phyloP scores from a whole-genome alignment of 305 asterid species.

The Withania somnifera region DNA sequence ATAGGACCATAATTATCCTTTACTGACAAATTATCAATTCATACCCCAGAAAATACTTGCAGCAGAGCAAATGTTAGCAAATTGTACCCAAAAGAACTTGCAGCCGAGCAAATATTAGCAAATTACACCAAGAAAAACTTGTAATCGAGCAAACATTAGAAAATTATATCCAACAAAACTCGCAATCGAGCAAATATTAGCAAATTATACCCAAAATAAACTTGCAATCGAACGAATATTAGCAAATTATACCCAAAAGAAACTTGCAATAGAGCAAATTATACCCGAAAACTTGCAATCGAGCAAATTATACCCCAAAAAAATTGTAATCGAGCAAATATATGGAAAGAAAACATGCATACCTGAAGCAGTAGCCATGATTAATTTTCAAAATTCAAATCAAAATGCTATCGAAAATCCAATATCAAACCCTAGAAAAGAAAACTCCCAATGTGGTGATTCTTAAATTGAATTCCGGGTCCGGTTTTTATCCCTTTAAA shows the following conservation, averaged over 20 bases:
- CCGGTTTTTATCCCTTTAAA: background rate
- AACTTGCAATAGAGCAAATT: background rate
- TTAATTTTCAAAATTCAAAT: background rate
- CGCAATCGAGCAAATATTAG: background rate
- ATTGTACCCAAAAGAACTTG: background rate
- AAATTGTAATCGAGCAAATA: background rate
- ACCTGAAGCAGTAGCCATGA: constrained; percentile 9
- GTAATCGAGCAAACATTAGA: background rate
- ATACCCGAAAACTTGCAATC: background rate
- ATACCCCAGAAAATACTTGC: background rate
- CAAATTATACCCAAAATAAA: background rate
- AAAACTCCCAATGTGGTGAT: background rate
- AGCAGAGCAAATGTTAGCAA: background rate
- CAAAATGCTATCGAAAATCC: background rate
- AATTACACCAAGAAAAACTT: background rate
- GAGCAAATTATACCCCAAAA: background rate
- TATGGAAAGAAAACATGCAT: background rate
- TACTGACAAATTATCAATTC: background rate
- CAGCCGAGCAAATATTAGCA: background rate
- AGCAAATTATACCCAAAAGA: background rate
- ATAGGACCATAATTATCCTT: background rate
- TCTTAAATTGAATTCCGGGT: background rate
- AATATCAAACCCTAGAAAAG: background rate
- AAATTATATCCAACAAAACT: background rate
- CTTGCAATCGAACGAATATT: background rate